Evolutionary conservation across 345 rosid species (phyloP).

Genomic region (Citrus glauca): DNA sequence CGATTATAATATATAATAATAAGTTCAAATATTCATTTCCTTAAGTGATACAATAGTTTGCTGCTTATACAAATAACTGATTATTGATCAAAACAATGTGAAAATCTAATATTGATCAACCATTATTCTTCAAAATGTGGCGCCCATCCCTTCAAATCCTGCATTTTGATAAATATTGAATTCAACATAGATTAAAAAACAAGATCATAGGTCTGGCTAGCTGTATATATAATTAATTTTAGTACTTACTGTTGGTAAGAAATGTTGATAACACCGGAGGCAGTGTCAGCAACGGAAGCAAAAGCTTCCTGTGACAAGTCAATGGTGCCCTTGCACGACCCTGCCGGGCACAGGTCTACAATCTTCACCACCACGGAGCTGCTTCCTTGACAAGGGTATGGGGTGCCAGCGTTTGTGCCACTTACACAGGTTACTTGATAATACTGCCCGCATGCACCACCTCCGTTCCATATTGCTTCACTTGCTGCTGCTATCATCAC

Average conservation of each 20-base stretch:
- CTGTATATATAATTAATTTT: no score
- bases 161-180: no score
- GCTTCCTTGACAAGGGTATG: background rate
- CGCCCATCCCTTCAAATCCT: no score
- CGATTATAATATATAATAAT: no score
- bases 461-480: slow-evolving; percentile 7
- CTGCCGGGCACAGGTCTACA: background rate
- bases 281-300: slow-evolving; percentile 12
- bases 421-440: slow-evolving; percentile 12
- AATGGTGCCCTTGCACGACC: slow-evolving; percentile 10
- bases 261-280: slow-evolving; percentile 7
- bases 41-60: no score
- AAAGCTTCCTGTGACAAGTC: slow-evolving; percentile 22
- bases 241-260: slow-evolving; percentile 5
- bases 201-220: no score
- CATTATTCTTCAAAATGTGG: no score
- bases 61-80: no score
- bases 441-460: slow-evolving; percentile 11
- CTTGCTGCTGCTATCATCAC: slow-evolving; percentile 19
- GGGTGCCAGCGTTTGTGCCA: slow-evolving; percentile 14
- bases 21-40: no score
- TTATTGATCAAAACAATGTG: no score
- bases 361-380: background rate
- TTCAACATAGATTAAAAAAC: no score
- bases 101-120: no score